These are phyloP conservation scores for Ciborinia camelliae DNA, from an alignment of 2,329 filamentous ascomycete genomes.

Conservation along the genomic window DNA sequence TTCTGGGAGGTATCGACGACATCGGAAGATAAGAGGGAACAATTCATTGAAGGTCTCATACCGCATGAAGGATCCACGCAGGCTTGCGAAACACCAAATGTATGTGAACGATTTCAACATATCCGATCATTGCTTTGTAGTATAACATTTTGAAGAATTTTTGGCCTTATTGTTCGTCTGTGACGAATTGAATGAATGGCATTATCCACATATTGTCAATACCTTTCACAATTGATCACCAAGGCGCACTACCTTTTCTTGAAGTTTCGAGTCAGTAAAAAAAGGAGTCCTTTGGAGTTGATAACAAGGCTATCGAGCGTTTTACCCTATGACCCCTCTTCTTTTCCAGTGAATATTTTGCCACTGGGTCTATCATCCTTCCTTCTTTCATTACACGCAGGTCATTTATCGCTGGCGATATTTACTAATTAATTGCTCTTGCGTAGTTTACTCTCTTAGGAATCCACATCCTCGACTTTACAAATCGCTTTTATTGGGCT, in stretches of 20 bases:
- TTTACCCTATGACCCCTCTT: conserved; percentile 11
- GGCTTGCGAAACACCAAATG: conserved; percentile 36
- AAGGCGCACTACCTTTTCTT: conserved; percentile 2
- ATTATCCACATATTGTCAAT: neutral
- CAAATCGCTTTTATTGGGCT: neutral
- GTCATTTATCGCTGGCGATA: conserved; percentile 23
- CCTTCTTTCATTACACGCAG: conserved; percentile 16
- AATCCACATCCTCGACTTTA: conserved; percentile 1
- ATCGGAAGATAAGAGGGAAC: conserved; percentile 18
- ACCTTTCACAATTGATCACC: neutral
- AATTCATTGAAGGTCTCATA: conserved; percentile 20
- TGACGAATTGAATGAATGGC: neutral
- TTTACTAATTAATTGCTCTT: conserved; percentile 23
- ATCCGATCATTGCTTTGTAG: neutral
- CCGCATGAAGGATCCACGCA: conserved; percentile 33
- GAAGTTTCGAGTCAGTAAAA: neutral
- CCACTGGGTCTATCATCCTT: conserved; percentile 6
- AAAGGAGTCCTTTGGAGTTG: neutral
- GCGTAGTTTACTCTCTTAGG: neutral
- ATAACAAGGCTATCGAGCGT: conserved; percentile 8
- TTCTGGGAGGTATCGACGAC: conserved; percentile 6
- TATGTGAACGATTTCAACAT: conserved; percentile 30
- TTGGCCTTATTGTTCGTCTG: neutral
- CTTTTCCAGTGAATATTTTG: conserved; percentile 11
- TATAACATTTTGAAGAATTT: neutral